phyloP scores from a whole-genome alignment of 176 grass and related monocot genomes.

The Carex cristatella region DNA sequence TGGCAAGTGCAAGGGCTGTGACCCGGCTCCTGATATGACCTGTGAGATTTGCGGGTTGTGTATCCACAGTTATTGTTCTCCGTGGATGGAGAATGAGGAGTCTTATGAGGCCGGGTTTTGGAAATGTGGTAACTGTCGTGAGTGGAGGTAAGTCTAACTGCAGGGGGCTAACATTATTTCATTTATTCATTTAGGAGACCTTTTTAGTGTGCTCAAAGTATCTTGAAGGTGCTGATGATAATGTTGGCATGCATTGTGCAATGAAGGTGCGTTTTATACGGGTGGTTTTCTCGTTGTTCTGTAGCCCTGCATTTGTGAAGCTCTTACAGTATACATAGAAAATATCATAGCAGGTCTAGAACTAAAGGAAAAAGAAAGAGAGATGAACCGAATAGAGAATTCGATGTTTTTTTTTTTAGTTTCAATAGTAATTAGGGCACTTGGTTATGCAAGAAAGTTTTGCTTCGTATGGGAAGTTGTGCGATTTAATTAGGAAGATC shows the following conservation, averaged over 20 bases:
- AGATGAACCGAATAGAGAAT: not conserved
- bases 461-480: not conserved
- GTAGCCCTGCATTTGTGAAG: not conserved
- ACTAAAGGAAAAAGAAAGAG: not conserved
- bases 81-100: conserved; percentile 35
- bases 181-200: conserved; percentile 14
- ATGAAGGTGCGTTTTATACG: not conserved
- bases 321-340: not conserved
- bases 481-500: not conserved
- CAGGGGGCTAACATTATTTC: conserved; percentile 6
- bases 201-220: not conserved
- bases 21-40: conserved; percentile 20
- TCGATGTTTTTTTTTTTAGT: not conserved
- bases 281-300: not conserved
- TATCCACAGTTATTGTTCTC: conserved; percentile 40
- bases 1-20: conserved; percentile 24
- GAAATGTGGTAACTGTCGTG: conserved; percentile 42
- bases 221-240: not conserved
- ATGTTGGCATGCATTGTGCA: not conserved
- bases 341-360: not conserved
- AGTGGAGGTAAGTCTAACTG: conserved; percentile 27
- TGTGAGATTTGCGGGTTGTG: conserved; percentile 37
- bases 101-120: conserved; percentile 4
- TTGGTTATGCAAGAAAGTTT: conserved; percentile 6
- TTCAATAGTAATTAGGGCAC: not conserved